Conservation (phyloP, 176 grass and related monocot genomes). For the Cenchrus fungigraminus region DNA sequence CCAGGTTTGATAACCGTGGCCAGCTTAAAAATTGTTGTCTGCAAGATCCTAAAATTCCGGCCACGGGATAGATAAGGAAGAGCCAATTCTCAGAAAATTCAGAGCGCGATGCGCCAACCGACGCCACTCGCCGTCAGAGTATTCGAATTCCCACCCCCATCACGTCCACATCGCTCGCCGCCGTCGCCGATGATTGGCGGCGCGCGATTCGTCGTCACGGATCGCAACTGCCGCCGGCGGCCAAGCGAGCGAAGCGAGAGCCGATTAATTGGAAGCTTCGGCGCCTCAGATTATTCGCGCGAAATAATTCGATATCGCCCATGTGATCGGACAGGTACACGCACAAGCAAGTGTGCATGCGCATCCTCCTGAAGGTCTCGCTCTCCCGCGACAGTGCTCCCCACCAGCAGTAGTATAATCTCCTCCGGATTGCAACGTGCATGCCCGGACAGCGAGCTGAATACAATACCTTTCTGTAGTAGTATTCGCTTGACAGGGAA, state of each 20-base stretch:
- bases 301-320: conserved; percentile 34
- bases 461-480: not conserved
- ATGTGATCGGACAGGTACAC: conserved; percentile 42
- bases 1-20: not conserved
- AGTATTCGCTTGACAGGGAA: not conserved
- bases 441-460: conserved; percentile 13
- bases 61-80: not conserved
- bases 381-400: not conserved
- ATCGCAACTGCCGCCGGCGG: conserved; percentile 2
- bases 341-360: not conserved
- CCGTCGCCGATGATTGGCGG: not conserved
- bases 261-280: conserved; percentile 40
- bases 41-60: conserved; percentile 44
- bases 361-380: no score
- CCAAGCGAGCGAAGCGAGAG: not conserved
- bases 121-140: not conserved
- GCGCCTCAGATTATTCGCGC: not conserved
- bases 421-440: not conserved
- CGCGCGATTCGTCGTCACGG: not conserved
- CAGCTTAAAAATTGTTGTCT: not conserved
- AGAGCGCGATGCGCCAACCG: not conserved
- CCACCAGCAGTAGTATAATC: not conserved
- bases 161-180: not conserved
- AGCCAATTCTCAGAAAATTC: not conserved
- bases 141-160: not conserved